These are phyloP conservation scores for Volvariella volvacea DNA, from an alignment of 1,284 basidiomycete genomes.

Conservation along the genomic window DNA sequence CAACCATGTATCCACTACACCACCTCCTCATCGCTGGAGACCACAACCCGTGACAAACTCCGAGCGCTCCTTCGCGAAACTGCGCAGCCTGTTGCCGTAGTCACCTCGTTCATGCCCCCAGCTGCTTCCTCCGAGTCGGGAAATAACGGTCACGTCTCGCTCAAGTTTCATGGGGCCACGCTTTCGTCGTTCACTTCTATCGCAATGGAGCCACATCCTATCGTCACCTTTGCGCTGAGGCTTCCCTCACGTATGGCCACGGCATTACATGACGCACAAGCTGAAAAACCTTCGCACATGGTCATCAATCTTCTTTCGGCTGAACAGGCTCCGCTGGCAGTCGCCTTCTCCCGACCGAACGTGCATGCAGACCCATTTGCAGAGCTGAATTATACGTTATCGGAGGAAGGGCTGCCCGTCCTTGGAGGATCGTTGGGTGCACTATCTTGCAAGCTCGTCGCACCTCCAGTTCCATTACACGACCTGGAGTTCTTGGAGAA, in stretches of 20 bases:
- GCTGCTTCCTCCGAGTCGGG: conserved; percentile 7
- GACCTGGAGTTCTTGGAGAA: conserved; percentile 15
- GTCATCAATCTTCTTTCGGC: conserved; percentile 62
- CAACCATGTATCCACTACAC: neutral
- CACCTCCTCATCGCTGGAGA: neutral
- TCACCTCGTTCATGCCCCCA: conserved; percentile 40
- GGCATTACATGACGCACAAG: conserved; percentile 27
- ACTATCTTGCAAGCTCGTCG: conserved; percentile 18
- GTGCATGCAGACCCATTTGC: conserved; percentile 49
- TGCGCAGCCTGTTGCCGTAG: conserved; percentile 58
- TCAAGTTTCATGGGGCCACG: conserved; percentile 75
- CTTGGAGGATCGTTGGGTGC: conserved; percentile 18
- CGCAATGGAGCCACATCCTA: conserved; percentile 79
- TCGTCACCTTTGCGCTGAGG: conserved; percentile 83
- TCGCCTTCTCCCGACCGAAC: conserved; percentile 55
- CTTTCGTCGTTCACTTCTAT: conserved; percentile 91
- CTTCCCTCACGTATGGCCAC: conserved; percentile 84
- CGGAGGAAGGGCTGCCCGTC: conserved; percentile 18
- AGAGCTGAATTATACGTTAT: conserved; percentile 30
- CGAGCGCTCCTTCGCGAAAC: conserved; percentile 42
- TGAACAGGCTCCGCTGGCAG: conserved; percentile 43
- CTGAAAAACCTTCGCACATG: conserved; percentile 31
- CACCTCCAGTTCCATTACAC: conserved; percentile 16
- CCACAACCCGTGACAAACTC: conserved; percentile 10
- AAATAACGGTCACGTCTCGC: conserved; percentile 5